These are phyloP conservation scores for Ogataea pilisensis DNA, from an alignment of 805 yeast species.

Conservation along the genomic window DNA sequence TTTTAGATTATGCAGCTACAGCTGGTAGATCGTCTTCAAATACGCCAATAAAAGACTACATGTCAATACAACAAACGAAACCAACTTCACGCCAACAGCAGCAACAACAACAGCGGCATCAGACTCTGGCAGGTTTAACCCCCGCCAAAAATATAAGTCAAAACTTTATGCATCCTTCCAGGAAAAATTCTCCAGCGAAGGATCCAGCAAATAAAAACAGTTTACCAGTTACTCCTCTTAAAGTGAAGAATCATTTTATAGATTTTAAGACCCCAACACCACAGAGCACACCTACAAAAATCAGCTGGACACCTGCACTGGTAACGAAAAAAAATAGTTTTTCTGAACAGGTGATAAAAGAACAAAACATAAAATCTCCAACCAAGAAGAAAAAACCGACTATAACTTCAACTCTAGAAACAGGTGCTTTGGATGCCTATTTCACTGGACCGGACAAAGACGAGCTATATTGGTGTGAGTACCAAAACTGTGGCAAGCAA, in stretches of 20 bases:
- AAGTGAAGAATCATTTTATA: conserved; percentile 19
- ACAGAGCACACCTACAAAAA: conserved; percentile 26
- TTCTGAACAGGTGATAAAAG: conserved; percentile 28
- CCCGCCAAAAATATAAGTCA: background rate
- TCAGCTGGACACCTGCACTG: conserved; percentile 32
- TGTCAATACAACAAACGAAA: conserved; percentile 14
- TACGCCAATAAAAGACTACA: conserved; percentile 36
- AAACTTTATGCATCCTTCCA: background rate
- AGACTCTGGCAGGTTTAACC: background rate
- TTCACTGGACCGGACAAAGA: conserved; percentile 76
- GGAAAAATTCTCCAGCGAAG: conserved; percentile 5
- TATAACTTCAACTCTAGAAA: conserved; percentile 70
- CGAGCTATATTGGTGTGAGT: conserved; percentile 70
- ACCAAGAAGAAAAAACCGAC: conserved; percentile 43
- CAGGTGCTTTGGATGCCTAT: conserved; percentile 82
- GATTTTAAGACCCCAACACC: conserved; percentile 29
- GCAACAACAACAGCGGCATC: background rate
- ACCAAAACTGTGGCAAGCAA: conserved; percentile 71
- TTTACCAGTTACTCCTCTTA: conserved; percentile 25
- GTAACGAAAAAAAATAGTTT: conserved; percentile 29
- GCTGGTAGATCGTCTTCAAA: conserved; percentile 15
- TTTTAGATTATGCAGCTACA: conserved; percentile 2
- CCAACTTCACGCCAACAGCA: conserved; percentile 1
- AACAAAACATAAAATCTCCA: conserved; percentile 40
- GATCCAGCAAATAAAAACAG: conserved; percentile 9